Evolutionary conservation across 2,329 filamentous ascomycete genomes (phyloP).

Genomic region (Phaeosphaeriaceae sp.): DNA sequence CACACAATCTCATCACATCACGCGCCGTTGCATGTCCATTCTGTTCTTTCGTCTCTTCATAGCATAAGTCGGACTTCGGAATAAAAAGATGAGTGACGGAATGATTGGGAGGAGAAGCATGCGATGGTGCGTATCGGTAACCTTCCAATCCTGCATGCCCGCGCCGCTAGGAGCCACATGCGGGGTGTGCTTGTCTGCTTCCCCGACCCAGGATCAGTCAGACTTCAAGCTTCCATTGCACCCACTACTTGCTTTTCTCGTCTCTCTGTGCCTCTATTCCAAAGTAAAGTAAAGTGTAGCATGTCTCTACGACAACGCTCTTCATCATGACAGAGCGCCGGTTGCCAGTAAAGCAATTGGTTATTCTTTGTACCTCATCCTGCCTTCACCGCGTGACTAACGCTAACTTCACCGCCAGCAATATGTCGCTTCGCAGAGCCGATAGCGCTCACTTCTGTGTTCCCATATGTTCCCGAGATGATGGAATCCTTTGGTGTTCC

Average conservation of each 20-base stretch:
- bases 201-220: too few species aligned
- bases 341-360: constrained; percentile 49
- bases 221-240: not conserved
- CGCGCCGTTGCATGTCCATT: not conserved
- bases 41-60: not conserved
- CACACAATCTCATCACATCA: too few species aligned
- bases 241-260: not conserved
- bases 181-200: not conserved
- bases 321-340: constrained; percentile 45
- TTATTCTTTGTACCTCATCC: constrained; percentile 43
- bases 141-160: not conserved
- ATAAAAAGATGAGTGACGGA: too few species aligned
- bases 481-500: constrained; percentile 50
- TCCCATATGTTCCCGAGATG: constrained; percentile 80
- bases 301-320: constrained; percentile 9
- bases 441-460: constrained; percentile 90
- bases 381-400: not conserved
- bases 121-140: too few species aligned
- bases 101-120: too few species aligned
- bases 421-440: constrained; percentile 93
- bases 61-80: not conserved
- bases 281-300: not conserved
- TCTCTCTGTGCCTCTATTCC: not conserved
- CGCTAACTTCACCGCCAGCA: constrained; percentile 59
- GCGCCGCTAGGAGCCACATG: not conserved